Percentiles rank a stretch among this genome's conserved stretches.
Evolutionary conservation across 2,329 filamentous ascomycete species (phyloP).

Genomic region (Emmonsiellopsis sp.): DNA sequence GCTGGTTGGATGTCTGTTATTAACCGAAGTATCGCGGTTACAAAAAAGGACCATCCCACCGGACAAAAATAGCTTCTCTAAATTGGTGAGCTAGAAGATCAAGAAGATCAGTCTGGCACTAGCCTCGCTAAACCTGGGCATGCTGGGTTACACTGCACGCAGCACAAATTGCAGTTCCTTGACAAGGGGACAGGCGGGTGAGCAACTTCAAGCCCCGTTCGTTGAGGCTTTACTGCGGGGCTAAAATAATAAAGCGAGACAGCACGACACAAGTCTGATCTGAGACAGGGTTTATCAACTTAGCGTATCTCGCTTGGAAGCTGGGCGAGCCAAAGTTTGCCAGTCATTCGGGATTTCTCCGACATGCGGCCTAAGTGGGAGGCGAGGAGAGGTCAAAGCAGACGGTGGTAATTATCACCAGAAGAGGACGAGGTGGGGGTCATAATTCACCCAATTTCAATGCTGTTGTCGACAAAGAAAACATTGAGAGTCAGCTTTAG

Average conservation of each 20-base stretch:
- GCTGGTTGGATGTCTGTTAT: no score
- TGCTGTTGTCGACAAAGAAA: background rate
- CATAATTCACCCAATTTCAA: no score
- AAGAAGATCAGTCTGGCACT: no score
- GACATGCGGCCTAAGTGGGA: background rate
- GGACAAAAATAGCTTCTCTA: no score
- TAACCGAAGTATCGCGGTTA: no score
- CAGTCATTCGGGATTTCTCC: slow-evolving; percentile 2
- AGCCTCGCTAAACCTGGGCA: no score
- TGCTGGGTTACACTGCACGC: no score
- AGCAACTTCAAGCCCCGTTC: no score
- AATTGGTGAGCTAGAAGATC: no score
- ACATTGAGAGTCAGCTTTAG: background rate
- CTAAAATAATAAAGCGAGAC: background rate
- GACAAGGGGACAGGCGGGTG: no score
- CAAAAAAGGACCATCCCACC: no score
- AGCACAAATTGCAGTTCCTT: background rate
- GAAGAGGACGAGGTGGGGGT: background rate
- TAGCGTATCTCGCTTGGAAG: slow-evolving; percentile 1
- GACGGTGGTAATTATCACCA: background rate
- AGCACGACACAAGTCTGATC: background rate
- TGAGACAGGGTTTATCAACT: slow-evolving; percentile 1
- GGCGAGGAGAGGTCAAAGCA: background rate
- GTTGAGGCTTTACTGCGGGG: background rate
- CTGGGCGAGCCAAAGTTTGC: background rate